A percentile compares a stretch with the other conserved stretches of the same genome.
phyloP scores from a whole-genome alignment of 2,329 filamentous ascomycete species.

The Fusarium floridanum region DNA sequence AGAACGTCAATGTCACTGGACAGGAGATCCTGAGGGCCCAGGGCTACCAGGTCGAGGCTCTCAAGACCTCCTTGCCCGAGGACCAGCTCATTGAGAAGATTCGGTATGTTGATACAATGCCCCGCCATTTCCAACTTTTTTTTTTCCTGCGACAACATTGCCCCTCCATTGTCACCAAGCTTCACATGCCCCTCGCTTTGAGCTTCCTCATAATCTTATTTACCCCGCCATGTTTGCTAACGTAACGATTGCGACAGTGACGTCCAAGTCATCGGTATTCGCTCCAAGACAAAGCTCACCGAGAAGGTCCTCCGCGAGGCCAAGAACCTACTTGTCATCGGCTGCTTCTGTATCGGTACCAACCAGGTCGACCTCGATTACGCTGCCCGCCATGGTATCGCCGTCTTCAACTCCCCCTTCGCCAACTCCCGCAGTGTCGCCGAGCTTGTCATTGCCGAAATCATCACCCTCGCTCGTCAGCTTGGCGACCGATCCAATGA shows the following conservation, averaged over 20 bases:
- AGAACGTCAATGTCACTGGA: constrained; percentile 95
- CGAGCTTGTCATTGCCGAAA: constrained; percentile 93
- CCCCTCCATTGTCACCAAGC: constrained; percentile 28
- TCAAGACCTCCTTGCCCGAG: constrained; percentile 91
- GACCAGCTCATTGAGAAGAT: constrained; percentile 98
- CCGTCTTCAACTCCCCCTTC: constrained; percentile 99
- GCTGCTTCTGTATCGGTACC: constrained; percentile 99
- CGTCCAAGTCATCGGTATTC: constrained; percentile 97
- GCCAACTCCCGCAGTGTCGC: constrained; percentile 97
- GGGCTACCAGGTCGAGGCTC: constrained; percentile 94
- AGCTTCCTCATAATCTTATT: constrained; percentile 3
- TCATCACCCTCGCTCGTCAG: constrained; percentile 92
- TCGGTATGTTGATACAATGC: constrained; percentile 66
- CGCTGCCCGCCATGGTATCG: constrained; percentile 87
- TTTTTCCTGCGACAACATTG: constrained; percentile 26
- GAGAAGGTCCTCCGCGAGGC: constrained; percentile 87
- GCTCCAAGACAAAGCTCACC: constrained; percentile 96
- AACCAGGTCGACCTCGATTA: constrained; percentile 92
- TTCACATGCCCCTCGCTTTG: constrained; percentile 26
- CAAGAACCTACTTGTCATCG: constrained; percentile 94
- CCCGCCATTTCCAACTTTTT: constrained; percentile 31
- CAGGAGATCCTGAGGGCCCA: constrained; percentile 84
- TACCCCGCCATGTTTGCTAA: constrained; percentile 34
- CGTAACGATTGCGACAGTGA: constrained; percentile 67
- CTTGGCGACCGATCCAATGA: constrained; percentile 93